Conservation (phyloP, 1,284 basidiomycete genomes). For the Sporisorium scitamineum region DNA sequence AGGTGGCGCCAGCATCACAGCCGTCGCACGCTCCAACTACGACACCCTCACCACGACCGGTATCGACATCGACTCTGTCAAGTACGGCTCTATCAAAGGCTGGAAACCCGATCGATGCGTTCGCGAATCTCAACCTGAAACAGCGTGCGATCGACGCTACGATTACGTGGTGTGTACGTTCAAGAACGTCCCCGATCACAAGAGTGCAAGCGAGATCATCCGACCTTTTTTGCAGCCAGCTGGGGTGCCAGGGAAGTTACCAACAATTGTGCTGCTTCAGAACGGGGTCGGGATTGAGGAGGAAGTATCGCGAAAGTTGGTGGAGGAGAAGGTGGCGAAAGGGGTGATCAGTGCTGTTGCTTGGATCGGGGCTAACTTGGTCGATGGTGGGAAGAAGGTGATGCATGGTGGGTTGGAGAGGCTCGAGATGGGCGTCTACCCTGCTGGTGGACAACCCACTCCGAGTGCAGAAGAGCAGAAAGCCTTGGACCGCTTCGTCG, state of each 20-base stretch:
- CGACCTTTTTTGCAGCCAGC: slow-evolving; percentile 72
- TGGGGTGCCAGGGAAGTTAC: slow-evolving; percentile 67
- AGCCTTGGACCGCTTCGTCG: slow-evolving; percentile 67
- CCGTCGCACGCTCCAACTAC: slow-evolving; percentile 80
- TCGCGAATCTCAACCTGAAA: slow-evolving; percentile 68
- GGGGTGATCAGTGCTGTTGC: slow-evolving; percentile 70
- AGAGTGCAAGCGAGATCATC: slow-evolving; percentile 75
- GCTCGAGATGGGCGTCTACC: slow-evolving; percentile 70
- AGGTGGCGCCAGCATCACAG: slow-evolving; percentile 78
- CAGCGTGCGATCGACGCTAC: slow-evolving; percentile 76
- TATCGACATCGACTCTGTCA: slow-evolving; percentile 75
- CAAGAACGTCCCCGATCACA: slow-evolving; percentile 80
- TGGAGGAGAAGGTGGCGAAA: slow-evolving; percentile 55
- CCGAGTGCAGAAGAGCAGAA: slow-evolving; percentile 59
- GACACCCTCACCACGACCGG: slow-evolving; percentile 73
- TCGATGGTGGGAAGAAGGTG: slow-evolving; percentile 45
- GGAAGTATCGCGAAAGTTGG: slow-evolving; percentile 76
- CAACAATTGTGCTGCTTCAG: slow-evolving; percentile 78
- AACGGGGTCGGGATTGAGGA: slow-evolving; percentile 82
- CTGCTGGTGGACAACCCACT: slow-evolving; percentile 4
- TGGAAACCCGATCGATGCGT: slow-evolving; percentile 79
- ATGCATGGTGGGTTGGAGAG: slow-evolving; percentile 54
- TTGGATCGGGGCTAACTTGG: slow-evolving; percentile 71
- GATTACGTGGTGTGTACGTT: slow-evolving; percentile 77
- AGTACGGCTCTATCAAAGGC: slow-evolving; percentile 74